Evolutionary conservation across 768 basidiomycete genomes (phyloP), one percentile per base, ranked within the genome.

Genomic region (Auriscalpium orientale): DNA sequence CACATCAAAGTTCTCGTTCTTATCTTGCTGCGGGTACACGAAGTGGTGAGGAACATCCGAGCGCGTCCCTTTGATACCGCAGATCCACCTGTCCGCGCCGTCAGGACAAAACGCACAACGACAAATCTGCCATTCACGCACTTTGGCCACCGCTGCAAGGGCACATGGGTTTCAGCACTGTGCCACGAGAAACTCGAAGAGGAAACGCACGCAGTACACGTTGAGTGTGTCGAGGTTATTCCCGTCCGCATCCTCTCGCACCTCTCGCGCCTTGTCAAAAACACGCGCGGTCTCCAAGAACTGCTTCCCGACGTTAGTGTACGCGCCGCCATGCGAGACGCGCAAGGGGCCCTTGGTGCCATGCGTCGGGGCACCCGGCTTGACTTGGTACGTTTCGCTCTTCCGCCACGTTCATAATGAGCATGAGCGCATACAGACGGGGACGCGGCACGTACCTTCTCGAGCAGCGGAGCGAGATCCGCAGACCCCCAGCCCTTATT

Each of bases 401-500:
- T 76, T 52, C 4, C 3, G 67, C 73, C 76, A 8, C 18, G 2
- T 51, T n/a, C n/a, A n/a, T n/a, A n/a, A 3, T 2, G 4, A 46
- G 22, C 22, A 43, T 4, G 6, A 8, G 40, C 15, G 40, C 18
- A 18, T 43, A 18, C 40, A 18, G 22, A 13, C 15, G 47, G 8
- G 18, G 8, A 54, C 6, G 40, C 15, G 18, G 4, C 18, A 43
- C 13, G 18, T 18, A 79, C 85, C 76, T 85, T 84, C 59, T 71
- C 78, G 34, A 84, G 59, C 13, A 85, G 68, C 0, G 84, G 84
- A 33, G 85, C 76, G 5, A 87, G 63, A 33, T 80, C 71, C 49
- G 73, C 70, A 0, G 80, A 79, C 4, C 82, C 73, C 85, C 85
- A 87, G 1, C 84, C 85, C 1, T 75, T 67, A 63, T 85, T 85